Percentiles rank a stretch among this genome's conserved stretches.
Conservation (phyloP, 2,329 filamentous ascomycete genomes). For the Juglanconis sp. region DNA sequence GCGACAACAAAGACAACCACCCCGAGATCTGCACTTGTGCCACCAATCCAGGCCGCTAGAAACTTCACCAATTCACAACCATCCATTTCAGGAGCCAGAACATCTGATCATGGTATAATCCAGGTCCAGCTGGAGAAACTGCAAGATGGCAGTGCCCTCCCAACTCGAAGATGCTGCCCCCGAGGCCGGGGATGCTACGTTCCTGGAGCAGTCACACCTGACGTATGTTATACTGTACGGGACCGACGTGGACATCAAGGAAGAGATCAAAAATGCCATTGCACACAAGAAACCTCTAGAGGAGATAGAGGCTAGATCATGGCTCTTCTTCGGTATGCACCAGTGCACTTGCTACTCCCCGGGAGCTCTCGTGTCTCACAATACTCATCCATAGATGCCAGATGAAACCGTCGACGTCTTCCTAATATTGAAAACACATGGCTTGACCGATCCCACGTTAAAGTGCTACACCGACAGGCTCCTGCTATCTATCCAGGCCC, state of each 20-base stretch:
- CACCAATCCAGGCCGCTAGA: background rate
- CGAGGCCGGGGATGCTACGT: conserved; percentile 35
- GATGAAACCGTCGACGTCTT: conserved; percentile 72
- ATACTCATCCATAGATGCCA: conserved; percentile 52
- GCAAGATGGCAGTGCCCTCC: conserved; percentile 27
- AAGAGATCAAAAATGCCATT: conserved; percentile 37
- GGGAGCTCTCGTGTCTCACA: conserved; percentile 32
- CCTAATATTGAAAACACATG: conserved; percentile 63
- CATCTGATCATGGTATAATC: conserved; percentile 10
- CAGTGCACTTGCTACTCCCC: conserved; percentile 20
- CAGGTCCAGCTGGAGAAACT: conserved; percentile 12
- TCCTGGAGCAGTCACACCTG: conserved; percentile 58
- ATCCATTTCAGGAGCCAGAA: background rate
- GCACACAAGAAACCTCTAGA: conserved; percentile 7
- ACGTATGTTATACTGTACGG: conserved; percentile 58
- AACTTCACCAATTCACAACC: background rate
- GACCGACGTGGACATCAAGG: conserved; percentile 53
- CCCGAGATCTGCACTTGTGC: background rate
- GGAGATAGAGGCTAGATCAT: conserved; percentile 22
- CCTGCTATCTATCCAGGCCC: conserved; percentile 64
- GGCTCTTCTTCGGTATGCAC: conserved; percentile 68
- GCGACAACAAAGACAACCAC: background rate
- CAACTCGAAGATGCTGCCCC: conserved; percentile 25
- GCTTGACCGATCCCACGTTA: conserved; percentile 54
- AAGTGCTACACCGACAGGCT: conserved; percentile 59